Evolutionary conservation across 2,329 filamentous ascomycete genomes (phyloP).

Genomic region (Fusarium musae): DNA sequence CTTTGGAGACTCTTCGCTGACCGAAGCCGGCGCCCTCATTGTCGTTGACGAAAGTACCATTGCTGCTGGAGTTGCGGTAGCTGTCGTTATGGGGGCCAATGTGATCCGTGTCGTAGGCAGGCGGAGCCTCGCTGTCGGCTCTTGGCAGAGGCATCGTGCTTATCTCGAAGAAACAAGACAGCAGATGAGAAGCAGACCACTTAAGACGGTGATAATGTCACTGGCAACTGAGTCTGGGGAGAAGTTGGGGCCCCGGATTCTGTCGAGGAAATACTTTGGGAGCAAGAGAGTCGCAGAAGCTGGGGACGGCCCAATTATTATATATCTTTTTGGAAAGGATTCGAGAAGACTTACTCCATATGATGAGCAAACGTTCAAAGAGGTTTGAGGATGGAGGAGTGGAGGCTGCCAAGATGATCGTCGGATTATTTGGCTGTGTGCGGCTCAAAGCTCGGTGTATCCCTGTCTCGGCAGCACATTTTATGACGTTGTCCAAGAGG

Average conservation of each 20-base stretch:
- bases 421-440: slow-evolving; percentile 23
- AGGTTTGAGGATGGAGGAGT: slow-evolving; percentile 17
- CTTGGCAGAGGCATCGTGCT: slow-evolving; percentile 42
- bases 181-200: neutral
- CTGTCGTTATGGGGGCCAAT: neutral
- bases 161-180: neutral
- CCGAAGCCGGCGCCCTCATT: neutral
- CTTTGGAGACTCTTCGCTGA: slow-evolving; percentile 33
- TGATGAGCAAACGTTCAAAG: neutral
- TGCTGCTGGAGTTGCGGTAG: slow-evolving; percentile 34
- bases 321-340: neutral
- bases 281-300: neutral
- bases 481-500: slow-evolving; percentile 34
- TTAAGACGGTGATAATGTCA: neutral
- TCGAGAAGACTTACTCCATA: neutral
- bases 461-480: slow-evolving; percentile 23
- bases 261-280: neutral
- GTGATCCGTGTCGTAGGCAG: slow-evolving; percentile 13
- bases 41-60: slow-evolving; percentile 36
- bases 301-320: slow-evolving; percentile 19
- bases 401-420: slow-evolving; percentile 40
- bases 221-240: slow-evolving; percentile 2
- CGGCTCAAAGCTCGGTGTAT: slow-evolving; percentile 26
- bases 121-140: slow-evolving; percentile 42
- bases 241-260: slow-evolving; percentile 22